Evolutionary conservation across 306 rosid species (phyloP).

Genomic region (Quercus gilva): DNA sequence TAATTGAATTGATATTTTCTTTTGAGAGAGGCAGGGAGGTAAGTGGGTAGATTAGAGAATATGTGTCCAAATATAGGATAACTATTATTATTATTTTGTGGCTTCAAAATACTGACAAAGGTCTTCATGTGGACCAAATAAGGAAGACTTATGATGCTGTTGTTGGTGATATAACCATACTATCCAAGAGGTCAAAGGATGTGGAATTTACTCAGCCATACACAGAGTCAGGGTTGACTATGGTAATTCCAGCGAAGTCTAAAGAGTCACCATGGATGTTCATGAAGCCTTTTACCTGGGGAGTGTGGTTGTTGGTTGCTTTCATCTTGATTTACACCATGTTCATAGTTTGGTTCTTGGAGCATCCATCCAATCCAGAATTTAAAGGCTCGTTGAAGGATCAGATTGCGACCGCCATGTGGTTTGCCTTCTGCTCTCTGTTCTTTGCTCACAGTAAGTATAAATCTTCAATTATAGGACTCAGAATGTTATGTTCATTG

Average conservation of each 20-base stretch:
- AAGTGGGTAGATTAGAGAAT: too few relatives aligned
- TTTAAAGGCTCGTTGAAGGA: slow-evolving; percentile 50
- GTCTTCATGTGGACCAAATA: slow-evolving; percentile 21
- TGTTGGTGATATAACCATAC: slow-evolving; percentile 61
- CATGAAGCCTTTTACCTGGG: slow-evolving; percentile 64
- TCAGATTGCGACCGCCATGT: slow-evolving; percentile 53
- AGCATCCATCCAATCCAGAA: slow-evolving; percentile 45
- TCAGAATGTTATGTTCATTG: too few relatives aligned
- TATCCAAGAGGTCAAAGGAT: slow-evolving; percentile 32
- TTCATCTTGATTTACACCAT: slow-evolving; percentile 51
- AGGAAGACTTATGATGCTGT: slow-evolving; percentile 55
- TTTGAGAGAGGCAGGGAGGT: too few relatives aligned
- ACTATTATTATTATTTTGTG: neutral
- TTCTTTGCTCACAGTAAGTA: slow-evolving; percentile 67
- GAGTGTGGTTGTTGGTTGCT: slow-evolving; percentile 24
- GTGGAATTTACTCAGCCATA: slow-evolving; percentile 71
- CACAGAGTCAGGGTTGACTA: slow-evolving; percentile 56
- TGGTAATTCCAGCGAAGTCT: slow-evolving; percentile 43
- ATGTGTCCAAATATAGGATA: too few relatives aligned
- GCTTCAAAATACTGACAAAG: slow-evolving; percentile 11
- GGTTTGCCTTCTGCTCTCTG: slow-evolving; percentile 66
- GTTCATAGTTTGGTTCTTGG: slow-evolving; percentile 56
- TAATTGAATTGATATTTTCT: too few relatives aligned
- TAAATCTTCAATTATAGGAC: neutral
- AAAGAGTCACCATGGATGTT: slow-evolving; percentile 50